Evolutionary conservation across 768 basidiomycete species (phyloP).

Genomic region (Kwoniella europaea): DNA sequence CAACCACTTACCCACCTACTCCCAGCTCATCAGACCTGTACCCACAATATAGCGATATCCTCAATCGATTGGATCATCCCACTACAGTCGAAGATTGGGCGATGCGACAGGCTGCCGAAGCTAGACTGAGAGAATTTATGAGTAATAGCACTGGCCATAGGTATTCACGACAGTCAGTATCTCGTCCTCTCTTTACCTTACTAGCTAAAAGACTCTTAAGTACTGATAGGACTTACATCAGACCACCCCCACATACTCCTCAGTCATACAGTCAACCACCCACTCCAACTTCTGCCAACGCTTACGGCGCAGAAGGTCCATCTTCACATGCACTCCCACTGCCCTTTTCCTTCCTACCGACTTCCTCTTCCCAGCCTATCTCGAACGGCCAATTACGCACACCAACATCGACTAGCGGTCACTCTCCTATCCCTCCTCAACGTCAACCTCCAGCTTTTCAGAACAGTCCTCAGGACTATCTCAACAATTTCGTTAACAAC

Average conservation of each 20-base stretch:
- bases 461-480: slow-evolving; percentile 23
- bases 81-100: slow-evolving; percentile 38
- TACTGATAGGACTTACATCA: too few relatives aligned
- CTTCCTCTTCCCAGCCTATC: slow-evolving; percentile 22
- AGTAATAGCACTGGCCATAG: neutral
- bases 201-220: too few relatives aligned
- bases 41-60: slow-evolving; percentile 38
- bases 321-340: slow-evolving; percentile 10
- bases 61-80: slow-evolving; percentile 44
- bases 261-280: slow-evolving; percentile 5
- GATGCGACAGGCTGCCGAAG: slow-evolving; percentile 33
- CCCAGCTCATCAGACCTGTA: slow-evolving; percentile 38
- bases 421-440: slow-evolving; percentile 16
- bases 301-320: neutral
- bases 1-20: slow-evolving; percentile 36
- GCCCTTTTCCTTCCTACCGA: slow-evolving; percentile 29
- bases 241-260: slow-evolving; percentile 3
- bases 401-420: slow-evolving; percentile 1
- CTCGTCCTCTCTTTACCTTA: neutral
- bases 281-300: slow-evolving; percentile 7
- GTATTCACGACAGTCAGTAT: slow-evolving; percentile 27
- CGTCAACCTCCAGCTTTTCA: slow-evolving; percentile 3
- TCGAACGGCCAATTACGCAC: slow-evolving; percentile 28
- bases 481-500: slow-evolving; percentile 34
- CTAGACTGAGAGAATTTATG: slow-evolving; percentile 29